A percentile compares a stretch with the other conserved stretches of the same genome.
Evolutionary conservation across 768 basidiomycete genomes (phyloP).

Genomic region (Antrodiella citrinella): DNA sequence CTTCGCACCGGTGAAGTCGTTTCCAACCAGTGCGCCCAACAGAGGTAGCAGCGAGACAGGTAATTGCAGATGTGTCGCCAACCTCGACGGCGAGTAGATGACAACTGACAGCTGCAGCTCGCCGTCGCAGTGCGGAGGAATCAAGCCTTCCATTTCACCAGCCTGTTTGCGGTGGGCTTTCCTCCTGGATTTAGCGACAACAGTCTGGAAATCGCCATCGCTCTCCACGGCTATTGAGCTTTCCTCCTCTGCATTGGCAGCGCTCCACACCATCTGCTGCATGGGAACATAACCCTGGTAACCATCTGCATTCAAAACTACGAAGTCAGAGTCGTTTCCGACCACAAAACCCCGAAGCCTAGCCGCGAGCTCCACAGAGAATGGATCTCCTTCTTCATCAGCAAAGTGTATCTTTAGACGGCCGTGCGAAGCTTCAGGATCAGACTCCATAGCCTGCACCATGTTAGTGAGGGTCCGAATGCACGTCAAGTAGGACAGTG

Average conservation of each 20-base stretch:
- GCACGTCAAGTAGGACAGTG: slow-evolving; percentile 51
- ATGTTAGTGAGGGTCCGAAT: slow-evolving; percentile 42
- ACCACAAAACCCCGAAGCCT: slow-evolving; percentile 65
- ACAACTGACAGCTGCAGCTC: slow-evolving; percentile 37
- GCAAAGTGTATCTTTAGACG: slow-evolving; percentile 57
- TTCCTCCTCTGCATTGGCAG: slow-evolving; percentile 18
- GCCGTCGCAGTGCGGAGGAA: slow-evolving; percentile 41
- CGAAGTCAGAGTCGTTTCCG: slow-evolving; percentile 78
- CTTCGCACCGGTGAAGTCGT: slow-evolving; percentile 56
- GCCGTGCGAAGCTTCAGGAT: slow-evolving; percentile 15
- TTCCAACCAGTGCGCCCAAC: slow-evolving; percentile 71
- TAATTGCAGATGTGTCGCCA: slow-evolving; percentile 60
- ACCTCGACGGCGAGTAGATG: slow-evolving; percentile 50
- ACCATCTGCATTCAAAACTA: slow-evolving; percentile 65
- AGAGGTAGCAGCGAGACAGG: slow-evolving; percentile 69
- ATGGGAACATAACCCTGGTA: slow-evolving; percentile 75
- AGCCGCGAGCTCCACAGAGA: slow-evolving; percentile 77
- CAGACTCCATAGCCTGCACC: slow-evolving; percentile 3
- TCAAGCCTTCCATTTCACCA: slow-evolving; percentile 25
- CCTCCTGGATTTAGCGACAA: slow-evolving; percentile 43
- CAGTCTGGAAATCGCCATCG: slow-evolving; percentile 52
- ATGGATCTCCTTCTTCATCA: slow-evolving; percentile 78
- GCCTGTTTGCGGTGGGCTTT: slow-evolving; percentile 18
- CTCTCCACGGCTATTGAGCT: slow-evolving; percentile 23
- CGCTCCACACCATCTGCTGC: slow-evolving; percentile 65